Conservation (phyloP, 1,284 basidiomycete genomes). For the Fistulinella staudtii region DNA sequence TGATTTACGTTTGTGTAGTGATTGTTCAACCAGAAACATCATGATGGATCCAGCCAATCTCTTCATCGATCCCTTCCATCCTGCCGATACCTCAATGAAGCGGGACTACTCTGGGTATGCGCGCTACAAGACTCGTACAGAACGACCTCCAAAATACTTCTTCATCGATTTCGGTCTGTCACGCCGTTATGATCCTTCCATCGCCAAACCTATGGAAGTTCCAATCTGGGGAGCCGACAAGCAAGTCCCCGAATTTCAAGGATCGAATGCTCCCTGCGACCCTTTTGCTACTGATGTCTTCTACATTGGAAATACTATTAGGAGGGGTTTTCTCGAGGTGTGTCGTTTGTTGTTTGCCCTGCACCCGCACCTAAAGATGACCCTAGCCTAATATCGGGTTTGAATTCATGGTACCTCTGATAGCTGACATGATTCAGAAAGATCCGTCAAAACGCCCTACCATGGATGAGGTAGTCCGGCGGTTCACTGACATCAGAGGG, state of each 20-base stretch:
- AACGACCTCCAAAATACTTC: conserved; percentile 32
- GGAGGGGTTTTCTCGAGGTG: conserved; percentile 28
- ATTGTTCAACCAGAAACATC: conserved; percentile 29
- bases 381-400: conserved; percentile 5
- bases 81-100: conserved; percentile 8
- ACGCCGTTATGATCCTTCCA: conserved; percentile 21
- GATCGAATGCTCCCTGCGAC: conserved; percentile 22
- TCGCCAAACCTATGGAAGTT: conserved; percentile 14
- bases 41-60: conserved; percentile 35
- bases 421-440: conserved; percentile 24
- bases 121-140: conserved; percentile 26
- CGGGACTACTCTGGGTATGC: conserved; percentile 21
- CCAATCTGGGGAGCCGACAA: conserved; percentile 24
- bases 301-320: conserved; percentile 34
- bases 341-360: too few species aligned
- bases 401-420: conserved; percentile 25
- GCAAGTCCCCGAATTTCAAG: conserved; percentile 22
- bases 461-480: conserved; percentile 15
- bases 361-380: too few species aligned
- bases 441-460: conserved; percentile 25
- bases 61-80: conserved; percentile 29
- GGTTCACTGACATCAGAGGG: conserved; percentile 4
- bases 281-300: conserved; percentile 39
- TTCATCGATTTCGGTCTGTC: conserved; percentile 41
- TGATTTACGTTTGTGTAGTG: background rate